Evolutionary conservation across 306 rosid genomes (phyloP).

Genomic region (Cotoneaster glaucophyllus): DNA sequence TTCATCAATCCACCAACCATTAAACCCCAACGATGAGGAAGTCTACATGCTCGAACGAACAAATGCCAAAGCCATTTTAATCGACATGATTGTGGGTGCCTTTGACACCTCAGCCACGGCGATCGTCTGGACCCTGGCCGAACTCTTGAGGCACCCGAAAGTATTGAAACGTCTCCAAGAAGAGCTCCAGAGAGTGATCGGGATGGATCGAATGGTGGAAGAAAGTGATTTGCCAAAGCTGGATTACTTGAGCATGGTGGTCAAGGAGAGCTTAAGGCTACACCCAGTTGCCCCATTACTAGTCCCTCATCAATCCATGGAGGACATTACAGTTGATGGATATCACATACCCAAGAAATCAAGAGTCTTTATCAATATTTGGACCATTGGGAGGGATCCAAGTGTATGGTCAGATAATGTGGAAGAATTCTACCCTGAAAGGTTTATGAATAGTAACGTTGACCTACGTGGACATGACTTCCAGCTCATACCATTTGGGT

Average conservation of each 20-base stretch:
- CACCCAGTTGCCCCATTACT: constrained; percentile 25
- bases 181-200: constrained; percentile 25
- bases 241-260: constrained; percentile 26
- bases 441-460: neutral
- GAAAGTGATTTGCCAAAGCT: constrained; percentile 28
- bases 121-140: constrained; percentile 36
- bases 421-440: neutral
- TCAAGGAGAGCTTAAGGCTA: constrained; percentile 37
- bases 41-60: constrained; percentile 2
- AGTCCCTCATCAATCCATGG: constrained; percentile 1
- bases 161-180: constrained; percentile 37
- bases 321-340: constrained; percentile 9
- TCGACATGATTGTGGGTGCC: constrained; percentile 24
- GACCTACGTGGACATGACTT: neutral
- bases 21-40: neutral
- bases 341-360: constrained; percentile 14
- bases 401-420: neutral
- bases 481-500: constrained; percentile 24
- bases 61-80: constrained; percentile 29
- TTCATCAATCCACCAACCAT: constrained; percentile 11
- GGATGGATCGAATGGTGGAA: constrained; percentile 26
- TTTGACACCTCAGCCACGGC: neutral
- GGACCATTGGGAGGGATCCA: constrained; percentile 29
- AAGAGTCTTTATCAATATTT: constrained; percentile 8
- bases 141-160: constrained; percentile 32